Percentiles rank a stretch among this genome's conserved stretches.
Conservation (phyloP, 495 filamentous ascomycete species). For the Penicillium simplicissimum region DNA sequence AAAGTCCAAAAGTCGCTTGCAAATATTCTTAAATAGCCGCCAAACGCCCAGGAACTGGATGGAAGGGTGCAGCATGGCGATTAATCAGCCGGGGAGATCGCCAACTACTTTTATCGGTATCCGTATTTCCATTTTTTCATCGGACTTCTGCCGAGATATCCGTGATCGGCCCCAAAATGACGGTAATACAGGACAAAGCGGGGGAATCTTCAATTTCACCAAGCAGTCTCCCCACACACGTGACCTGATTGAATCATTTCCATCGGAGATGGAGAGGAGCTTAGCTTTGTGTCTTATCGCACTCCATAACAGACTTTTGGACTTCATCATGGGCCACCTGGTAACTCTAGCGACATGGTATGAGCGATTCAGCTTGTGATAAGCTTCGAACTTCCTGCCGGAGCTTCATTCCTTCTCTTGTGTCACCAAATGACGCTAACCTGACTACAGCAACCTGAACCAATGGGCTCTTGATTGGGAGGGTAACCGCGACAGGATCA, state of each 20-base stretch:
- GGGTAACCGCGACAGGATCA: constrained; percentile 74
- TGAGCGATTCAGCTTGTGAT: background rate
- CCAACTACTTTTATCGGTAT: constrained; percentile 15
- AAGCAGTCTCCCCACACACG: constrained; percentile 41
- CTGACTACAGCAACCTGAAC: constrained; percentile 36
- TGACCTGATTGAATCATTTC: constrained; percentile 25
- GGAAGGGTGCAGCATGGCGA: background rate
- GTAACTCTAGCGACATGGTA: constrained; percentile 46
- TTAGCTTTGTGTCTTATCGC: background rate
- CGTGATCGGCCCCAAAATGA: background rate
- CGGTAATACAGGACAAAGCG: constrained; percentile 29
- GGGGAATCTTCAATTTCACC: constrained; percentile 17
- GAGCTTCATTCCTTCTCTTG: constrained; percentile 12
- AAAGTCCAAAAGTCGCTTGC: background rate
- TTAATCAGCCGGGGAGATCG: constrained; percentile 30
- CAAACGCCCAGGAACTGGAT: background rate
- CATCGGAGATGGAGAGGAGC: constrained; percentile 2
- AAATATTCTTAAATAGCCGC: background rate
- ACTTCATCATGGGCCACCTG: constrained; percentile 40
- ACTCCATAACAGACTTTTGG: background rate
- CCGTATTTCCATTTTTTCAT: constrained; percentile 11
- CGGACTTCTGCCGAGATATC: constrained; percentile 21
- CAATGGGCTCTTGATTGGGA: constrained; percentile 76
- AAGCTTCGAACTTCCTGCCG: background rate
- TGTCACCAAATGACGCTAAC: background rate